Percentiles rank a stretch among this genome's conserved stretches.
Evolutionary conservation across 768 basidiomycete genomes (phyloP).

Genomic region (Suillus weaverae): DNA sequence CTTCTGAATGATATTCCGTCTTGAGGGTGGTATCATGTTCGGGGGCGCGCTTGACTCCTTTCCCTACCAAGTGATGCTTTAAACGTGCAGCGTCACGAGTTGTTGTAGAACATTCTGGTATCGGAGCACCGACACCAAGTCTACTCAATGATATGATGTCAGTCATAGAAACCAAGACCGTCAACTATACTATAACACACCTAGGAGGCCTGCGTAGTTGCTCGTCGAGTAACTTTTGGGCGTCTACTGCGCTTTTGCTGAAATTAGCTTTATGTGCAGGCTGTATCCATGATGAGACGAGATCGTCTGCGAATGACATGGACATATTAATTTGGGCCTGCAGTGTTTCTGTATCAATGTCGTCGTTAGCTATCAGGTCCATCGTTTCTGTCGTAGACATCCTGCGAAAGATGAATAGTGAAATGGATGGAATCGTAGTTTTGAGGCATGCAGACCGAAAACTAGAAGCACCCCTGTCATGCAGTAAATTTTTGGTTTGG

Average conservation of each 20-base stretch:
- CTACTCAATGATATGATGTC: conserved; percentile 36
- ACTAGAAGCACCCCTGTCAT: neutral
- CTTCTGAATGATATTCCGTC: conserved; percentile 35
- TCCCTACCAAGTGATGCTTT: conserved; percentile 55
- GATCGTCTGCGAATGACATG: conserved; percentile 71
- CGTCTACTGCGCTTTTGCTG: conserved; percentile 29
- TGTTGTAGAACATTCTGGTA: conserved; percentile 47
- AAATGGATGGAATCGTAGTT: conserved; percentile 3
- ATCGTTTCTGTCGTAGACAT: conserved; percentile 25
- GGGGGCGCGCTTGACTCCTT: conserved; percentile 46
- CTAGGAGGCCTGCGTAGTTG: conserved; percentile 70
- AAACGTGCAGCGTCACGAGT: conserved; percentile 62
- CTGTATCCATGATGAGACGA: conserved; percentile 78
- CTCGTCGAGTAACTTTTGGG: conserved; percentile 62
- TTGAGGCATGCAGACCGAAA: conserved; percentile 1
- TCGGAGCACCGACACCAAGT: conserved; percentile 71
- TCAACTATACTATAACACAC: conserved; percentile 37
- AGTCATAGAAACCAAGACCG: neutral
- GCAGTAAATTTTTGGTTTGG: neutral
- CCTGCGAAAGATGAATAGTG: conserved; percentile 3
- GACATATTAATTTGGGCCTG: conserved; percentile 85
- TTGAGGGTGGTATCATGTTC: conserved; percentile 35
- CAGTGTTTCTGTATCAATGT: conserved; percentile 63
- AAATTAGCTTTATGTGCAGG: conserved; percentile 44
- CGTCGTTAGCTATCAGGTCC: conserved; percentile 44